phyloP scores from a whole-genome alignment of 257 asterid genomes.

The Rhazya stricta region DNA sequence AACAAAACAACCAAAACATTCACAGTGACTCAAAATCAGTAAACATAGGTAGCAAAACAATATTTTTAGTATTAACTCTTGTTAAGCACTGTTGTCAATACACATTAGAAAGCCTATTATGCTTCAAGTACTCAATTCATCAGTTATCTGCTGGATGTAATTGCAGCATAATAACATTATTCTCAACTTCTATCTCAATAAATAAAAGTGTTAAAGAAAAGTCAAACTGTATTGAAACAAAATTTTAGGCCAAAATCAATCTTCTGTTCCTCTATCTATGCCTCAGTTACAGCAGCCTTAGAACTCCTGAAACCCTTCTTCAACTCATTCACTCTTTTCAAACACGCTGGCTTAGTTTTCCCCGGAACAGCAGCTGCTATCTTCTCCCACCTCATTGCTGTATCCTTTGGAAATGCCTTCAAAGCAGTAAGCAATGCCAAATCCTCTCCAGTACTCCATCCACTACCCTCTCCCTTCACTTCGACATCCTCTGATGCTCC shows the following conservation, averaged over 20 bases:
- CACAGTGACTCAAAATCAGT: not conserved
- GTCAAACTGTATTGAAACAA: not conserved
- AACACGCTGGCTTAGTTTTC: slow-evolving; percentile 62
- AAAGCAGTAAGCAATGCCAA: slow-evolving; percentile 84
- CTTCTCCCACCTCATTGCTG: slow-evolving; percentile 95
- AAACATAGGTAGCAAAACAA: not conserved
- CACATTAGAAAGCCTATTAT: not conserved
- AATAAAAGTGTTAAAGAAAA: not conserved
- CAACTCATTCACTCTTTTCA: slow-evolving; percentile 70
- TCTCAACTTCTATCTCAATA: slow-evolving; percentile 6
- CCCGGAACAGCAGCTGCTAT: slow-evolving; percentile 82
- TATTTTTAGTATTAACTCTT: not conserved
- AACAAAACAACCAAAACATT: slow-evolving; percentile 1
- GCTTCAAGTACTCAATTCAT: not conserved
- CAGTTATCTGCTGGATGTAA: slow-evolving; percentile 7
- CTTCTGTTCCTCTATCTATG: slow-evolving; percentile 18
- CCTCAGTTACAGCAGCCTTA: slow-evolving; percentile 46
- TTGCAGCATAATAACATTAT: not conserved
- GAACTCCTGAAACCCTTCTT: slow-evolving; percentile 85
- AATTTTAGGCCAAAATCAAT: slow-evolving; percentile 7
- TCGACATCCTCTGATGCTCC: slow-evolving; percentile 26
- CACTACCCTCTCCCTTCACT: slow-evolving; percentile 27
- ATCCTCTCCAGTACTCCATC: slow-evolving; percentile 82
- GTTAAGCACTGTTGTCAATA: not conserved
- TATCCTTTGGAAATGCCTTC: slow-evolving; percentile 84